Base-by-base conservation (phyloP, 495 filamentous ascomycete genomes). In the Penicillium nucicola region DNA sequence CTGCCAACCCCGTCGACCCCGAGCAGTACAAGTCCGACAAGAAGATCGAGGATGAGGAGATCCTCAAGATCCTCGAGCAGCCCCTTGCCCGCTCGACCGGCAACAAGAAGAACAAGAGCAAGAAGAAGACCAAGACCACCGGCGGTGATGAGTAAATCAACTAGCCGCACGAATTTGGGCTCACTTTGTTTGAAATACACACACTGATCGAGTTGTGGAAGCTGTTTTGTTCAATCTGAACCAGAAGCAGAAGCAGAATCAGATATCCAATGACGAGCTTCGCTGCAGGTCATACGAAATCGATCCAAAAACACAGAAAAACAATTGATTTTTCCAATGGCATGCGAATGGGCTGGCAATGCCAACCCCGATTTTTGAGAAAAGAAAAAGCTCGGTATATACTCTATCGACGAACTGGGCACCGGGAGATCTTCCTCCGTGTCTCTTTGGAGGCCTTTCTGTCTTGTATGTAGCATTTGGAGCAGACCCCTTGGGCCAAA, bases 1-100 rank as follows among this genome's bases (percentile, higher is more conserved):
- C 81, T 6, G 87, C 93, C 18, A 82, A 87, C 48, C 67, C 82
- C 8, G 72, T 81, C 15, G 88, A 97, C 58, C 62, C 93, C 38
- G 77, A 77, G 60, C 88, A 90, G 71, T 80, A 84, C 79, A 90
- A 92, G 79, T 84, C 87, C 3, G 90, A 97, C 69, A 97, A 98
- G 82, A 96, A 96, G 83, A 93, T 98, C 65, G 87, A 85, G 49
- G 92, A 97, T 61, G 89, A 93, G 70, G 91, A 96, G 71, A 80
- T 98, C 55, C 84, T 96, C 46, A 87, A 90, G 77, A 92, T 98
- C 53, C 78, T 98, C 40, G 89, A 90, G 70, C 86, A 86, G 67
- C 91, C 93, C 12, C 69, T 96, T 46, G 78, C 86, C 53, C 85
- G 81, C 61, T 86, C 85, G 45, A 84, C 85, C 33, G 84, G 85